Percentiles rank a stretch among this genome's conserved stretches.
Evolutionary conservation across 129 eudicot genomes (phyloP).

Genomic region (Escallonia rubra): DNA sequence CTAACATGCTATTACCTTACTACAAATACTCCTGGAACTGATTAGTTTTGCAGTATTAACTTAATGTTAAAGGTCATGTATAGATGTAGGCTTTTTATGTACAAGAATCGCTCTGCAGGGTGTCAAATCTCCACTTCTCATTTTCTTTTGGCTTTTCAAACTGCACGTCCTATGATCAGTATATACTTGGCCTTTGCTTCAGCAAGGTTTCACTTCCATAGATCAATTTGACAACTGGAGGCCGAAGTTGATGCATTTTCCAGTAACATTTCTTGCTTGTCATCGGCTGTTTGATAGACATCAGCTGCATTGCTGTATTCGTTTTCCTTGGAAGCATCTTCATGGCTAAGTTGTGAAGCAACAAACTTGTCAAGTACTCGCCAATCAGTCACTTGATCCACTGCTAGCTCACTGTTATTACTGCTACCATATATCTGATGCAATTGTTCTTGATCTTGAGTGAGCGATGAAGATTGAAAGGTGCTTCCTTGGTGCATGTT

Average conservation of each 20-base stretch:
- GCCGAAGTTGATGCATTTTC: conserved; percentile 66
- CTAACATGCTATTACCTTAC: conserved; percentile 10
- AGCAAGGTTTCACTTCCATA: conserved; percentile 55
- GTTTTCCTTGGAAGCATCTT: conserved; percentile 49
- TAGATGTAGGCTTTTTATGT: conserved; percentile 34
- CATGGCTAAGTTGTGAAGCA: conserved; percentile 91
- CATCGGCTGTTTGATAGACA: conserved; percentile 25
- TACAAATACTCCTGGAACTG: neutral
- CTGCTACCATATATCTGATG: conserved; percentile 1
- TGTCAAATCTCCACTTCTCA: conserved; percentile 1
- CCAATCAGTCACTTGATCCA: conserved; percentile 76
- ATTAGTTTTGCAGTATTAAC: conserved; percentile 13
- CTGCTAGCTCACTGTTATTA: conserved; percentile 24
- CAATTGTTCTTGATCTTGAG: conserved; percentile 22
- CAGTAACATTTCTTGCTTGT: conserved; percentile 34
- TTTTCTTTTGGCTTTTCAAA: conserved; percentile 24
- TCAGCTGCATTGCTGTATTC: conserved; percentile 27
- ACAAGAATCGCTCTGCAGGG: conserved; percentile 27
- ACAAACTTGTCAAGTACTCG: conserved; percentile 95
- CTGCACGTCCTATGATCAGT: conserved; percentile 10
- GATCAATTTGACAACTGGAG: conserved; percentile 66
- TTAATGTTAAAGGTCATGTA: conserved; percentile 19
- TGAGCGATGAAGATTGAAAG: conserved; percentile 25
- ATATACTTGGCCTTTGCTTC: conserved; percentile 2
- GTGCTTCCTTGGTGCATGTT: conserved; percentile 28